Base-by-base conservation (phyloP, 192 early-diverging fungal species). In the Coemansia aciculifera region DNA sequence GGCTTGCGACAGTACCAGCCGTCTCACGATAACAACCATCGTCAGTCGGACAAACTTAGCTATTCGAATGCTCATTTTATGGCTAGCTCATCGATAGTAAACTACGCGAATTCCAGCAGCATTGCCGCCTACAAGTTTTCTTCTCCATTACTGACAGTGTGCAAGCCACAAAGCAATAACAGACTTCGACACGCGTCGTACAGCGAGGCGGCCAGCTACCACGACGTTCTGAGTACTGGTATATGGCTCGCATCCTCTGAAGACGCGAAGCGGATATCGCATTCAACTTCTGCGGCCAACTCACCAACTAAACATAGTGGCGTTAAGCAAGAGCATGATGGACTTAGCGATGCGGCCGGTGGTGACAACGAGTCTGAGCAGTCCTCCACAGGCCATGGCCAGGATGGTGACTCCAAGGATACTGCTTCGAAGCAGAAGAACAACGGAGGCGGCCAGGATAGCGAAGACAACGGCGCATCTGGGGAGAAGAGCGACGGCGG, bases 401-500 rank as follows among this genome's bases (percentile, higher is more conserved):
- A 31, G 27, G 6, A 23, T 15, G 52, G 31, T 31, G 15, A 17
- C 29, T n/a, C 31, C 52, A 56, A 56, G 29, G 52, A 56, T 6
- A 5, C 3, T 1, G 52, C 34, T 15, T 34, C 52, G 11, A 56
- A 56, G 52, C 29, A 56, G 15, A 32, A 5, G 3, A 13, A 2
- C 31, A 23, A 31, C 15, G 31, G 29, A 6, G 48, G 48, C 10
- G 48, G 21, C 4, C 21, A 21, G n/a, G 52, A 56, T 15, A 32
- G 64, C 49, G 46, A 29, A 21, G 57, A 38, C 19, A 34, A 60
- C 23, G 42, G 29, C 2, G 57, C 39, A 4, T 29, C 15, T 1
- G 57, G 13, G 7, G 15, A 67, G 17, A 34, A 67, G 21, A 49
- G 49, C n/a, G 71, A 60, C 32, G 67, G 48, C 23, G 61, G 39